Evolutionary conservation across 1,284 basidiomycete genomes (phyloP).

Genomic region (Inonotus obliquus): DNA sequence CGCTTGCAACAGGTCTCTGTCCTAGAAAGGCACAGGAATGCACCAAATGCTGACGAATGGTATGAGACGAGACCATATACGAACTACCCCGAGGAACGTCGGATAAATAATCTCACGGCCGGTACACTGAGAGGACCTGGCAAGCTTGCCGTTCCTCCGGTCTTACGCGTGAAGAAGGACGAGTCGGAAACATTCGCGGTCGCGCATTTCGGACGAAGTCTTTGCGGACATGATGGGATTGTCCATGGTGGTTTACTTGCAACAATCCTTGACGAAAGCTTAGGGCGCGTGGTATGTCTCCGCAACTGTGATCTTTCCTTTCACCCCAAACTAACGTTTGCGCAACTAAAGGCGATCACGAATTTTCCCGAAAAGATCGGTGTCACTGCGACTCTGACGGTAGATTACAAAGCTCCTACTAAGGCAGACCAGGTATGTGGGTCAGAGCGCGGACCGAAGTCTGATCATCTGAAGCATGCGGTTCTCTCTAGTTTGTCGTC

Average conservation of each 20-base stretch:
- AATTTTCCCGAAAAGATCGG: constrained; percentile 87
- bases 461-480: constrained; percentile 11
- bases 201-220: constrained; percentile 77
- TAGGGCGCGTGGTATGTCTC: constrained; percentile 80
- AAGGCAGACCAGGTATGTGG: constrained; percentile 71
- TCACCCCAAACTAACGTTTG: not conserved
- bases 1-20: constrained; percentile 62
- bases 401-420: constrained; percentile 79
- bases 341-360: constrained; percentile 62
- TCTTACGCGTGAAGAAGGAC: constrained; percentile 73
- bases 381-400: constrained; percentile 81
- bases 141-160: constrained; percentile 71
- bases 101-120: constrained; percentile 78
- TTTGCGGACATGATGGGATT: constrained; percentile 94
- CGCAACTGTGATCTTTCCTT: not conserved
- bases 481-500: constrained; percentile 59
- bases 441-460: not conserved
- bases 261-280: constrained; percentile 83
- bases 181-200: constrained; percentile 69
- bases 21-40: constrained; percentile 47
- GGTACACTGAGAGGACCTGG: constrained; percentile 85
- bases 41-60: constrained; percentile 54
- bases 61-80: constrained; percentile 78
- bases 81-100: constrained; percentile 60
- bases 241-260: constrained; percentile 91